Conservation (phyloP, 129 eudicot genomes). For the Chrysanthemum lavandulifolium region DNA sequence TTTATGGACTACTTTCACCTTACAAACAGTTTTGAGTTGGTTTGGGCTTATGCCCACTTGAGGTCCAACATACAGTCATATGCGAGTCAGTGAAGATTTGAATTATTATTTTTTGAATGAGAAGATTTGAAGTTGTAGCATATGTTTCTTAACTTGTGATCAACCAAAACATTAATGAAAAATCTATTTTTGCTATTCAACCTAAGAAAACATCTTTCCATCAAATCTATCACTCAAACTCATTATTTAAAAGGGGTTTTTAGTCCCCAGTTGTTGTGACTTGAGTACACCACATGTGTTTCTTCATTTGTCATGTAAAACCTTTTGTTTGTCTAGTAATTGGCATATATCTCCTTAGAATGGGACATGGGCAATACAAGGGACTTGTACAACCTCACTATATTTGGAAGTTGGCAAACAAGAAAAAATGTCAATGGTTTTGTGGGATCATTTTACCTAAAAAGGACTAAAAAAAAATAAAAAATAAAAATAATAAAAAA, state of each 20-base stretch:
- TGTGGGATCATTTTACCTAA: slow-evolving; percentile 17
- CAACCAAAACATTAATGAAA: too few species aligned
- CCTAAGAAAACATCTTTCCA: slow-evolving; percentile 15
- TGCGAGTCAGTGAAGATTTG: too few species aligned
- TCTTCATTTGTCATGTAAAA: not conserved
- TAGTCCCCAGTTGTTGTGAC: not conserved
- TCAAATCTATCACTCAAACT: slow-evolving; percentile 1
- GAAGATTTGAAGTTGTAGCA: not conserved
- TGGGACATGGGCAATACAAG: slow-evolving; percentile 15
- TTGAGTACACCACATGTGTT: slow-evolving; percentile 12
- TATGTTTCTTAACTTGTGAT: not conserved
- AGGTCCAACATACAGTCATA: not conserved
- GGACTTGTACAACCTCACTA: slow-evolving; percentile 21
- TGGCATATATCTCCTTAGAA: too few species aligned
- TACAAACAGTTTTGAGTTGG: not conserved
- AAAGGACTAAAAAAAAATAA: not conserved
- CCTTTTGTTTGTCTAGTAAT: slow-evolving; percentile 1
- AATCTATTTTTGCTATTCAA: too few species aligned
- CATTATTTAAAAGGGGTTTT: not conserved
- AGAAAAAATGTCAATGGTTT: slow-evolving; percentile 16
- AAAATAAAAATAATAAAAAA: not conserved
- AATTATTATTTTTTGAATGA: too few species aligned
- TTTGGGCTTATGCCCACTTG: not conserved
- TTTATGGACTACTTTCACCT: not conserved
- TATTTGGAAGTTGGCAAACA: slow-evolving; percentile 3